phyloP scores from a whole-genome alignment of 371 early-diverging fungal genomes.

The Nematocida sp. region DNA sequence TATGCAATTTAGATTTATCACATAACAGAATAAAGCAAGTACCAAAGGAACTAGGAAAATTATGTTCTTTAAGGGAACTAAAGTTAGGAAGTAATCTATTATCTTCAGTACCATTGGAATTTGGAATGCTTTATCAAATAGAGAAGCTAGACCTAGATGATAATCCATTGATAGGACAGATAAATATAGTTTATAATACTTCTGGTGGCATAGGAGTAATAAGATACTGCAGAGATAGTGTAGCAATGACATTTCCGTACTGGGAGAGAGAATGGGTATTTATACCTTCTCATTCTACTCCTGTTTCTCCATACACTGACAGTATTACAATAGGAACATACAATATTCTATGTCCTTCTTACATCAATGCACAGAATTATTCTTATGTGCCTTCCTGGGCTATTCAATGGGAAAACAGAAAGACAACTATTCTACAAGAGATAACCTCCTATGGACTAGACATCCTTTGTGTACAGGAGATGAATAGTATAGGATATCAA shows the following conservation, averaged over 20 bases:
- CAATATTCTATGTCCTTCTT: constrained; percentile 84
- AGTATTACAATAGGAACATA: constrained; percentile 79
- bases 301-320: constrained; percentile 59
- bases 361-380: constrained; percentile 76
- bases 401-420: constrained; percentile 81
- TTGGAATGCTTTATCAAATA: constrained; percentile 81
- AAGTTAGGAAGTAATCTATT: constrained; percentile 83
- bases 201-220: constrained; percentile 82
- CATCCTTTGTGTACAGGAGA: constrained; percentile 84
- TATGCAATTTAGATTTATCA: constrained; percentile 60
- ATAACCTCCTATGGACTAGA: constrained; percentile 78
- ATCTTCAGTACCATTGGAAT: constrained; percentile 75
- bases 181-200: constrained; percentile 70
- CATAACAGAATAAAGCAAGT: constrained; percentile 77
- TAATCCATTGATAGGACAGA: constrained; percentile 80
- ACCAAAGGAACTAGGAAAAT: constrained; percentile 80
- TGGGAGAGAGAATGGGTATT: constrained; percentile 81
- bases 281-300: constrained; percentile 66
- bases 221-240: constrained; percentile 78
- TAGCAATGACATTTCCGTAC: constrained; percentile 71
- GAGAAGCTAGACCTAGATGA: constrained; percentile 86
- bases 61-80: constrained; percentile 75
- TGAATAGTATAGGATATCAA: constrained; percentile 53
- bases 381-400: constrained; percentile 94
- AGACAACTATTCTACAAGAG: constrained; percentile 78